Conservation (phyloP, 306 rosid genomes). For the Pueraria montana region DNA sequence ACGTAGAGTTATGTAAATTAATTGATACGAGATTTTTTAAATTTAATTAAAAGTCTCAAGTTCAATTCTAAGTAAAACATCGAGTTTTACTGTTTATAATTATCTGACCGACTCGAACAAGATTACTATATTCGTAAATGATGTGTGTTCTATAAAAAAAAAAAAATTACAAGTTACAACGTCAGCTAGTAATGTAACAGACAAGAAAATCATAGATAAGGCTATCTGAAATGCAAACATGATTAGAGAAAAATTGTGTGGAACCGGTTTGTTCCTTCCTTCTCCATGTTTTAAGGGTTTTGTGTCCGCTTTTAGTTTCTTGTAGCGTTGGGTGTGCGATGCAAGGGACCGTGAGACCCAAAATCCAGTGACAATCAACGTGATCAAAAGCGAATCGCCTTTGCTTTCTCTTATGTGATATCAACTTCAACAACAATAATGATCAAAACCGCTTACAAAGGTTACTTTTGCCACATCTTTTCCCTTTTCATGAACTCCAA, state of each 20-base stretch:
- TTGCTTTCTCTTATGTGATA: not conserved
- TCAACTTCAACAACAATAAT: constrained; percentile 40
- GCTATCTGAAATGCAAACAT: not conserved
- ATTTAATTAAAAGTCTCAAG: no score
- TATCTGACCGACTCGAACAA: no score
- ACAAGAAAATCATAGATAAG: not conserved
- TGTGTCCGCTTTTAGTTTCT: constrained; percentile 41
- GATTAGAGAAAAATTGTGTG: constrained; percentile 12
- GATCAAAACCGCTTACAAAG: not conserved
- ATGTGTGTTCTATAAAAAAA: no score
- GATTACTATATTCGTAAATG: no score
- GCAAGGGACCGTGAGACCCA: constrained; percentile 18
- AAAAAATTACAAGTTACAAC: not conserved
- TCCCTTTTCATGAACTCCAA: not conserved
- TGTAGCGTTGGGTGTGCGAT: constrained; percentile 32
- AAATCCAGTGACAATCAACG: constrained; percentile 36
- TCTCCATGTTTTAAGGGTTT: constrained; percentile 54
- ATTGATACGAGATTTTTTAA: no score
- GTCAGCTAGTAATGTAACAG: constrained; percentile 25
- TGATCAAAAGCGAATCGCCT: constrained; percentile 13
- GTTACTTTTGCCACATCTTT: not conserved
- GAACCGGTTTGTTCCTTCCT: constrained; percentile 10
- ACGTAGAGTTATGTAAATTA: no score
- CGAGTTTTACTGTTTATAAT: no score
- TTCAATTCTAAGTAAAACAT: no score